phyloP scores from a whole-genome alignment of 805 yeast species.

The Metschnikowia shivogae region DNA sequence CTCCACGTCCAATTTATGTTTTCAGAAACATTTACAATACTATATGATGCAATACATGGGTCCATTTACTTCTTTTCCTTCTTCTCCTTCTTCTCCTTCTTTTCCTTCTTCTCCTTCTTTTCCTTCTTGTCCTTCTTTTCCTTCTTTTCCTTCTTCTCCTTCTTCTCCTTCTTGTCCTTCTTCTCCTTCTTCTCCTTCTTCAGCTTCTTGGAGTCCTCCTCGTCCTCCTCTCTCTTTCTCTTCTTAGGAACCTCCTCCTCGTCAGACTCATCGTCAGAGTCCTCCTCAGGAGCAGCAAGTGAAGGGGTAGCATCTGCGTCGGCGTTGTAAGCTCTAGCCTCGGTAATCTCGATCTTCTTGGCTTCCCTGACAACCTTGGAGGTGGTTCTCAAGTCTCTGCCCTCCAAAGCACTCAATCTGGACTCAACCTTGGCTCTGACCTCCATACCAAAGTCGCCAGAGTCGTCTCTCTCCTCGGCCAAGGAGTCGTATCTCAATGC shows the following conservation, averaged over 20 bases:
- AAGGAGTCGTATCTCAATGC: conserved; percentile 94
- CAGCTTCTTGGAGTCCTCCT: conserved; percentile 15
- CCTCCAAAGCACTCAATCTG: conserved; percentile 91
- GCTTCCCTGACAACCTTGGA: conserved; percentile 77
- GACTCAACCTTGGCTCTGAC: conserved; percentile 92
- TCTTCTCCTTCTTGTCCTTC: conserved; percentile 34
- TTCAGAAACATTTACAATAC: conserved; percentile 8
- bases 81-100: conserved; percentile 30
- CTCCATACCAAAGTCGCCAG: conserved; percentile 88
- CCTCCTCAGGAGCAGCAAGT: conserved; percentile 22
- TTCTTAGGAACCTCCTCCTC: conserved; percentile 15
- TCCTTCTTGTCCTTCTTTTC: conserved; percentile 50
- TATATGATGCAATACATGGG: conserved; percentile 18
- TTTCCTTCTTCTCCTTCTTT: conserved; percentile 39
- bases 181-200: conserved; percentile 21
- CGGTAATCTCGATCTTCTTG: conserved; percentile 81
- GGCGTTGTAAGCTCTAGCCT: conserved; percentile 85
- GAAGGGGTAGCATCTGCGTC: conserved; percentile 77
- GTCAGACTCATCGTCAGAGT: conserved; percentile 22
- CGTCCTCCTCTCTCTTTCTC: conserved; percentile 19
- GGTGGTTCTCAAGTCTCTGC: conserved; percentile 91
- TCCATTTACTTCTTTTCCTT: conserved; percentile 28
- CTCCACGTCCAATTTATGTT: background rate
- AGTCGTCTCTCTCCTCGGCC: conserved; percentile 94
- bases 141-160: conserved; percentile 44